A percentile compares a stretch with the other conserved stretches of the same genome.
Conservation (phyloP, 805 yeast genomes). For the Lachancea dasiensis region DNA sequence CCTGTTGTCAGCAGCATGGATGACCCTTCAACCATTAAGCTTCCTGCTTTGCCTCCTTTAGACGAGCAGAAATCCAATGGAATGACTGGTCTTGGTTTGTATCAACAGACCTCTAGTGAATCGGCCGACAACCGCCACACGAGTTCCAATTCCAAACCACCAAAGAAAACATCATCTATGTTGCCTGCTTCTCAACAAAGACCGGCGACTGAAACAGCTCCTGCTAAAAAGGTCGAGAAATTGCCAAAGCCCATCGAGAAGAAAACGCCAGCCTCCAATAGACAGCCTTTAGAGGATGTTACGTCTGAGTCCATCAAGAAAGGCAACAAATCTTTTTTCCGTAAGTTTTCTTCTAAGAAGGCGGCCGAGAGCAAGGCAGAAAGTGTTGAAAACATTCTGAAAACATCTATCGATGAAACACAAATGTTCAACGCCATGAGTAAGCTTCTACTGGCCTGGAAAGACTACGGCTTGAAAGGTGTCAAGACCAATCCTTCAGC, state of each 20-base stretch:
- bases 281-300: slow-evolving; percentile 18
- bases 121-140: slow-evolving; percentile 3
- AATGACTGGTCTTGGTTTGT: slow-evolving; percentile 28
- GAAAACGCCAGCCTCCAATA: slow-evolving; percentile 4
- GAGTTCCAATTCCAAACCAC: slow-evolving; percentile 5
- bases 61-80: slow-evolving; percentile 11
- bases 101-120: slow-evolving; percentile 17
- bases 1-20: neutral
- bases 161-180: slow-evolving; percentile 17
- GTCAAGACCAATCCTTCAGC: slow-evolving; percentile 41
- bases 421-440: slow-evolving; percentile 62
- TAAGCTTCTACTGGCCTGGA: slow-evolving; percentile 62
- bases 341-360: slow-evolving; percentile 29
- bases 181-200: slow-evolving; percentile 15
- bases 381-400: slow-evolving; percentile 19
- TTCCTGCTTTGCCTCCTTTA: slow-evolving; percentile 31
- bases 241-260: slow-evolving; percentile 14
- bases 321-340: slow-evolving; percentile 29
- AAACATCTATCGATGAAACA: slow-evolving; percentile 34
- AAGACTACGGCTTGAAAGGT: slow-evolving; percentile 59
- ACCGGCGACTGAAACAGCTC: neutral
- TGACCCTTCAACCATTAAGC: slow-evolving; percentile 12
- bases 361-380: slow-evolving; percentile 12
- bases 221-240: neutral
- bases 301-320: slow-evolving; percentile 16